Evolutionary conservation across 192 early-diverging fungal species (phyloP).

Genomic region (Lunasporangiospora selenospora): DNA sequence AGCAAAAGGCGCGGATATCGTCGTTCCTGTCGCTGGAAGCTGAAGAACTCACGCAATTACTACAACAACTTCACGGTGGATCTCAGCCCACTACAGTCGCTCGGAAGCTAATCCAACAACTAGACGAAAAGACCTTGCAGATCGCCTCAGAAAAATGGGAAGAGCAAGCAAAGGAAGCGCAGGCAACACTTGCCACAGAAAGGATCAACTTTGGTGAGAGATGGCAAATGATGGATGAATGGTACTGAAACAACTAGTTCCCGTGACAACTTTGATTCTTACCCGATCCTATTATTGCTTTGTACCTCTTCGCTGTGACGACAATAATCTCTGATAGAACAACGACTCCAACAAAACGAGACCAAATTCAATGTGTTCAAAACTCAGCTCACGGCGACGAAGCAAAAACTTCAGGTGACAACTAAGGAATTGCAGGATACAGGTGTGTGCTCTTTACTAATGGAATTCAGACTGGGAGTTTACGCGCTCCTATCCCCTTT

Average conservation of each 20-base stretch:
- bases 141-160: conserved; percentile 21
- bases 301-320: no score
- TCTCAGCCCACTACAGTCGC: conserved; percentile 4
- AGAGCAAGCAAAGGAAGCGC: conserved; percentile 29
- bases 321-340: conserved; percentile 9
- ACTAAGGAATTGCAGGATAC: conserved; percentile 16
- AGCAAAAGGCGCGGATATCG: conserved; percentile 36
- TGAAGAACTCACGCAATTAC: conserved; percentile 18
- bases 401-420: conserved; percentile 16
- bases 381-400: conserved; percentile 6
- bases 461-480: no score
- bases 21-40: conserved; percentile 23
- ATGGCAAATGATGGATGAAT: not conserved
- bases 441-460: conserved; percentile 9
- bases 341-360: conserved; percentile 34
- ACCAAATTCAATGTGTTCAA: conserved; percentile 27
- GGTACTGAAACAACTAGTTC: not conserved
- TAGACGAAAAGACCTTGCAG: conserved; percentile 24
- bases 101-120: conserved; percentile 15
- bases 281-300: not conserved
- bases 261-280: not conserved
- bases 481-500: no score
- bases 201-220: conserved; percentile 42
- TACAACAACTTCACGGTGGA: conserved; percentile 25
- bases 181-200: conserved; percentile 26